phyloP scores from a whole-genome alignment of 257 asterid genomes.

The Paulownia fortunei region DNA sequence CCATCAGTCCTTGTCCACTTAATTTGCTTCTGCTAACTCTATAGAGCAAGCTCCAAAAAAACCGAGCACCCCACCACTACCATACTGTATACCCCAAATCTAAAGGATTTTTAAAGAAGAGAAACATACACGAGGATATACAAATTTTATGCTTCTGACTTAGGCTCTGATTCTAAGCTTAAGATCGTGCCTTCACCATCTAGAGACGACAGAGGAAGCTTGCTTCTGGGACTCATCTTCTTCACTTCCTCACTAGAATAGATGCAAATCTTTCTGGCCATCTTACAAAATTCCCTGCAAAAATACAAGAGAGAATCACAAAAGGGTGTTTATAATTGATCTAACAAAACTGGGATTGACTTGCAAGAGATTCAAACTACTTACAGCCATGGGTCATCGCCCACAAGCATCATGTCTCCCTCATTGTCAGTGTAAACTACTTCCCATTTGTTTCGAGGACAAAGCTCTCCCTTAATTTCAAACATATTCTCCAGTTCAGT shows the following conservation, averaged over 20 bases:
- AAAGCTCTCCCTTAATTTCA: conserved; percentile 73
- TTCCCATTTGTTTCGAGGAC: conserved; percentile 66
- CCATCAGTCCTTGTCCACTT: conserved; percentile 30
- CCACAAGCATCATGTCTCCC: conserved; percentile 88
- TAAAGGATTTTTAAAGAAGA: conserved; percentile 27
- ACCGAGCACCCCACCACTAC: conserved; percentile 23
- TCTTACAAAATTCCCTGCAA: conserved; percentile 76
- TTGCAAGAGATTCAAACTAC: conserved; percentile 28
- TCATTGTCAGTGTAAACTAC: conserved; percentile 77
- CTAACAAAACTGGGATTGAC: neutral
- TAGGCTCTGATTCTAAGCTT: conserved; percentile 57
- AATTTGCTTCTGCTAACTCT: conserved; percentile 38
- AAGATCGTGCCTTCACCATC: conserved; percentile 50
- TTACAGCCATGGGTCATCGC: conserved; percentile 88
- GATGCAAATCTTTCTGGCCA: conserved; percentile 72
- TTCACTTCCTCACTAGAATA: conserved; percentile 76
- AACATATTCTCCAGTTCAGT: conserved; percentile 70
- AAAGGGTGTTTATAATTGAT: neutral
- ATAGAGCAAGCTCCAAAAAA: conserved; percentile 32
- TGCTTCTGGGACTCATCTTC: conserved; percentile 65
- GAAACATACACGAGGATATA: conserved; percentile 29
- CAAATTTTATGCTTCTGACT: conserved; percentile 51
- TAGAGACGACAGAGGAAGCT: conserved; percentile 46
- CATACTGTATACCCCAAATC: conserved; percentile 34
- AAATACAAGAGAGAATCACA: neutral